These are phyloP conservation scores for Bryum argenteum DNA, from an alignment of 225 moss, liverwort and hornwort genomes.

Conservation along the genomic window DNA sequence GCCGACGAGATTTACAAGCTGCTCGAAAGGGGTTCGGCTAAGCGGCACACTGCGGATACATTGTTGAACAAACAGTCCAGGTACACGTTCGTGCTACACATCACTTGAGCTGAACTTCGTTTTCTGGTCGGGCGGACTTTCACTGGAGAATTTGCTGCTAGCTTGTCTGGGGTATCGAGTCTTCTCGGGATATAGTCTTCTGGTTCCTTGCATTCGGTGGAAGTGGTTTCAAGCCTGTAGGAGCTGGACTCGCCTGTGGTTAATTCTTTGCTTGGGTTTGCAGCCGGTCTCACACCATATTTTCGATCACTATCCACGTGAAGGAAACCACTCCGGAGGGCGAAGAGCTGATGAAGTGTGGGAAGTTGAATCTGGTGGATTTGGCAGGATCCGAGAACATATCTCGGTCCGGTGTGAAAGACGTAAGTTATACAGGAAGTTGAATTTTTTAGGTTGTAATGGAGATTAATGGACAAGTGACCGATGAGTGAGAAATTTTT, in stretches of 20 bases:
- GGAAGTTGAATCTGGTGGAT: slow-evolving; percentile 92
- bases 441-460: background rate
- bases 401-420: slow-evolving; percentile 81
- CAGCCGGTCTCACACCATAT: slow-evolving; percentile 92
- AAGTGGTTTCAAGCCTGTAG: background rate
- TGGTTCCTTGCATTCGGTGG: background rate
- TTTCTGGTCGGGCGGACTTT: background rate
- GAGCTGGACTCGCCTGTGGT: background rate
- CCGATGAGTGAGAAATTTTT: background rate
- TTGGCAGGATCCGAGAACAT: slow-evolving; percentile 94
- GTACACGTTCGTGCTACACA: slow-evolving; percentile 25
- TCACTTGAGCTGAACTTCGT: background rate
- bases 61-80: slow-evolving; percentile 90
- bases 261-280: slow-evolving; percentile 8
- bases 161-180: background rate
- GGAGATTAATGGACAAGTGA: slow-evolving; percentile 7
- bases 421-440: slow-evolving; percentile 40
- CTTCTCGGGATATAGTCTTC: background rate
- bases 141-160: background rate
- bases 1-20: slow-evolving; percentile 85
- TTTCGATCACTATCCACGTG: slow-evolving; percentile 86
- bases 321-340: slow-evolving; percentile 93
- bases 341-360: slow-evolving; percentile 91
- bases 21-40: slow-evolving; percentile 80
- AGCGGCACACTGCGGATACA: slow-evolving; percentile 85